Conservation (phyloP, 805 yeast species). For the Teunomyces stri region DNA sequence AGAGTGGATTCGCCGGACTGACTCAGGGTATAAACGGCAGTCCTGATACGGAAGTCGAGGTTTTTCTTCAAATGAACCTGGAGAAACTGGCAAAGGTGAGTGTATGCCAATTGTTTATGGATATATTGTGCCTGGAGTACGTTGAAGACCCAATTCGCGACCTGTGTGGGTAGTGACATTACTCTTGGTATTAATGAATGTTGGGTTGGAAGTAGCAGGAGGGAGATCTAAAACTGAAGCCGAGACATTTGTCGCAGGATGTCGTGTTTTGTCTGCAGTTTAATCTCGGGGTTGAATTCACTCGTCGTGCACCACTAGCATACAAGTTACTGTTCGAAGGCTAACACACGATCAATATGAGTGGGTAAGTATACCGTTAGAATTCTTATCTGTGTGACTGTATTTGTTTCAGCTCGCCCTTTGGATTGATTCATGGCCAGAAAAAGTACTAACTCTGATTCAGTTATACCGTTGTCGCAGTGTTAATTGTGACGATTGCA, state of each 20-base stretch:
- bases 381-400: too few relatives aligned
- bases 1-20: constrained; percentile 54
- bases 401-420: too few relatives aligned
- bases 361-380: constrained; percentile 38
- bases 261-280: background rate
- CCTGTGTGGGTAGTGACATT: constrained; percentile 17
- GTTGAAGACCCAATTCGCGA: constrained; percentile 40
- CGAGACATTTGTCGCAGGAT: background rate
- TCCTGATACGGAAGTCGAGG: constrained; percentile 58
- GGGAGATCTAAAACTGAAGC: too few relatives aligned
- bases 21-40: constrained; percentile 52
- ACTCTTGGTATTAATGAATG: too few relatives aligned
- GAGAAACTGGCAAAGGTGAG: constrained; percentile 59
- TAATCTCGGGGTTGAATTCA: background rate
- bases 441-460: constrained; percentile 10
- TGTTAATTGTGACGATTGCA: constrained; percentile 55
- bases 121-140: constrained; percentile 52
- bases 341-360: constrained; percentile 26
- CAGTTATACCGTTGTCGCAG: constrained; percentile 71
- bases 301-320: constrained; percentile 1
- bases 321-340: background rate
- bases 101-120: constrained; percentile 57
- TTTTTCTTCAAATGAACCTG: constrained; percentile 39
- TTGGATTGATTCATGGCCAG: too few relatives aligned
- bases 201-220: too few relatives aligned